Evolutionary conservation across 768 basidiomycete genomes (phyloP), one percentile per base, ranked within the genome.

Genomic region (Podaxis rugospora): DNA sequence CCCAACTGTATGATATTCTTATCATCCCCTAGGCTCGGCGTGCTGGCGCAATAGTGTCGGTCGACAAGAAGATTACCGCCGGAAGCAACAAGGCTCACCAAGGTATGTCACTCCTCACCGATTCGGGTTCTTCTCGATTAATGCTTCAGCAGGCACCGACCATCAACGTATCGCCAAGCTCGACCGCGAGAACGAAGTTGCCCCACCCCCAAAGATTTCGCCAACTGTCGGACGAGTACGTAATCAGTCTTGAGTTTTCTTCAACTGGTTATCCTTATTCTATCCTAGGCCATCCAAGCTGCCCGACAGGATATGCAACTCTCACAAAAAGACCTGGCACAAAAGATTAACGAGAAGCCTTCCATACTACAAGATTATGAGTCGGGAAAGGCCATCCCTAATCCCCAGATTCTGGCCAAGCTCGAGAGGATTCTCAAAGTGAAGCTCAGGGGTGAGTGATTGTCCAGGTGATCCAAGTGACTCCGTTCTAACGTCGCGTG

Each of bases 111-210:
- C 40, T 58, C 50, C 62, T 32, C 47, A 40, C 36, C 27, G 39
- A 5, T 51, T 62, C 46, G 5, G 21, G 7, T 51, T 46, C 14
- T 35, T 11, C 14, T 49, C 25, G 28, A 25, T 16, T 55, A 40
- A 44, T 37, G 50, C 37, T 53, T 59, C 58, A 49, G 13, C 51
- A 95, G 93, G 91, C 37, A 91, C 92, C 64, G 95, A 98, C 75
- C 93, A 96, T 76, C 92, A 94, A 70, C 86, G 85, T 59, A 95
- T 95, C 70, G 94, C 91, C 25, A 95, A 95, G 70, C 87, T 98
- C 46, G 95, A 95, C 74, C 86, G 92, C 47, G 93, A 97, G 67
- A 95, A 98, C 72, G 95, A 96, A 69, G 94, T 96, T 23, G 93
- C 94, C 7, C 94, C 95, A 5, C 95, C 95, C 51, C 66, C 89